phyloP scores from a whole-genome alignment of 805 yeast species.

The Zygosaccharomyces gambellarensis region DNA sequence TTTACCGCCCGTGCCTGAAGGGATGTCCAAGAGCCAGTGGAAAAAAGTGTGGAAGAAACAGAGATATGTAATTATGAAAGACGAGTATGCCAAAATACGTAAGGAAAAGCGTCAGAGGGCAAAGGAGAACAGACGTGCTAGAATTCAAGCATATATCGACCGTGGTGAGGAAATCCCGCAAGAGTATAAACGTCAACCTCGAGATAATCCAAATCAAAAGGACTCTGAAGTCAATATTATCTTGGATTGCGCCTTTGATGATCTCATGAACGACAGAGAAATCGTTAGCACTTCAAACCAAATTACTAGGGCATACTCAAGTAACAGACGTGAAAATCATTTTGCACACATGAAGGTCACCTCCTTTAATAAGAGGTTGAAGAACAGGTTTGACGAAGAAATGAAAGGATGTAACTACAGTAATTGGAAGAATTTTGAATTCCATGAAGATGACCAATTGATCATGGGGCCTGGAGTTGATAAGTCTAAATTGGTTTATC shows the following conservation, averaged over 20 bases:
- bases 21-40: constrained; percentile 84
- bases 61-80: constrained; percentile 61
- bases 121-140: constrained; percentile 38
- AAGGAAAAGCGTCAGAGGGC: constrained; percentile 51
- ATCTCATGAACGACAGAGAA: constrained; percentile 74
- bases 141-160: constrained; percentile 33
- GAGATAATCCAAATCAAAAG: constrained; percentile 40
- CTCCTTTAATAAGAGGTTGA: constrained; percentile 61
- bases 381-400: constrained; percentile 61
- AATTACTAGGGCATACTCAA: constrained; percentile 75
- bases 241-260: constrained; percentile 91
- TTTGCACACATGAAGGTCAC: constrained; percentile 57
- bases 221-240: constrained; percentile 51
- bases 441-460: constrained; percentile 40
- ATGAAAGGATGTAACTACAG: constrained; percentile 50
- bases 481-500: constrained; percentile 49
- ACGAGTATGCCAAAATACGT: constrained; percentile 48
- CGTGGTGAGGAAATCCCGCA: constrained; percentile 40
- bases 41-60: constrained; percentile 60
- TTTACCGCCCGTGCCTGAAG: constrained; percentile 58
- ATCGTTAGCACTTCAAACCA: constrained; percentile 69
- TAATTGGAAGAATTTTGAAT: constrained; percentile 63
- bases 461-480: constrained; percentile 34
- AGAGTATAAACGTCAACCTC: constrained; percentile 37
- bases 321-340: constrained; percentile 57